Conservation (phyloP, 257 asterid genomes). For the Nicotiana undulata region DNA sequence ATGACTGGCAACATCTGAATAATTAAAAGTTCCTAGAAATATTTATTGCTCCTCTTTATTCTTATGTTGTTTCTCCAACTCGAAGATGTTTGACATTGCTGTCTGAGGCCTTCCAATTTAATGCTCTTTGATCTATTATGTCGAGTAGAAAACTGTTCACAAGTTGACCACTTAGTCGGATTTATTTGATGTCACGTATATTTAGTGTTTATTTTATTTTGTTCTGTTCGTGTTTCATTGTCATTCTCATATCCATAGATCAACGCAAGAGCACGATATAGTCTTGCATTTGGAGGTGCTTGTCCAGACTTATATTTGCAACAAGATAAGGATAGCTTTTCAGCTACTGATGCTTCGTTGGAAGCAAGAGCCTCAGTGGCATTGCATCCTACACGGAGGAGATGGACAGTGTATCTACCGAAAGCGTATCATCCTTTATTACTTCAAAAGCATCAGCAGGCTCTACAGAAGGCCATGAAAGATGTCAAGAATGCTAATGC, state of each 20-base stretch:
- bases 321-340: constrained; percentile 32
- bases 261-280: constrained; percentile 84
- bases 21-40: neutral
- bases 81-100: neutral
- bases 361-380: constrained; percentile 26
- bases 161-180: neutral
- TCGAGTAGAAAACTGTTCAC: neutral
- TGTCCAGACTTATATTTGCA: constrained; percentile 74
- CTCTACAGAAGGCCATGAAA: constrained; percentile 62
- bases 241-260: constrained; percentile 35
- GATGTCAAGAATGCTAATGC: constrained; percentile 66
- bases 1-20: constrained; percentile 3
- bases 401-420: constrained; percentile 76
- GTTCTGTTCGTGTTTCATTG: neutral
- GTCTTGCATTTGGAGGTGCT: constrained; percentile 81
- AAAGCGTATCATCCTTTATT: constrained; percentile 83
- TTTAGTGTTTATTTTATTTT: neutral
- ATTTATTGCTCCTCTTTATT: neutral
- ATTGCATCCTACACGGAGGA: constrained; percentile 36
- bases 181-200: neutral
- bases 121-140: neutral
- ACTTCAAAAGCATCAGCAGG: constrained; percentile 66
- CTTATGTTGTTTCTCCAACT: neutral
- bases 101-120: neutral
- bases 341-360: constrained; percentile 24